phyloP scores from a whole-genome alignment of 2,329 filamentous ascomycete species.

The Xylogone sp. region DNA sequence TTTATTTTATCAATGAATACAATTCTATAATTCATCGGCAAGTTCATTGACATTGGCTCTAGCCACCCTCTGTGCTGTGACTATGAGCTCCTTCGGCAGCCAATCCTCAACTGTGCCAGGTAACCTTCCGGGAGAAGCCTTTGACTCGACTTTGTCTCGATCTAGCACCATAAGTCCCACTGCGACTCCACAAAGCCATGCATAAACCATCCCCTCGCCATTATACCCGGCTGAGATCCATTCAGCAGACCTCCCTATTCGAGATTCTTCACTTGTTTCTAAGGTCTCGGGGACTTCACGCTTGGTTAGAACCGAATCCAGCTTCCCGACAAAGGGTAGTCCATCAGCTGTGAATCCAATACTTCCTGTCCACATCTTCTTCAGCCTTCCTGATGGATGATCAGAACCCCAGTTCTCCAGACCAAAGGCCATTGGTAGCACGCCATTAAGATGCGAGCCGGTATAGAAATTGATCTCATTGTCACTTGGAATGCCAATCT shows the following conservation, averaged over 20 bases:
- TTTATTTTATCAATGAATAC: not conserved
- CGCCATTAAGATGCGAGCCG: constrained; percentile 36
- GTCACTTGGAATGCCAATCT: constrained; percentile 46
- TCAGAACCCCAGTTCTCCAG: constrained; percentile 31
- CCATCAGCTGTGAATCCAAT: constrained; percentile 44
- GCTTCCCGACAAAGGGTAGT: constrained; percentile 46
- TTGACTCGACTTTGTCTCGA: constrained; percentile 25
- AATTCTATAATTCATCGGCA: constrained; percentile 1
- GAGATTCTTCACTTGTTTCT: too few relatives aligned
- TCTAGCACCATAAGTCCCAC: constrained; percentile 43
- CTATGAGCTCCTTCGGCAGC: constrained; percentile 5
- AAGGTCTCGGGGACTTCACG: too few relatives aligned
- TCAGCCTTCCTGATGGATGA: constrained; percentile 23
- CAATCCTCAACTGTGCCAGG: constrained; percentile 5
- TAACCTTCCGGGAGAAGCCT: constrained; percentile 1
- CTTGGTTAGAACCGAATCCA: constrained; percentile 30
- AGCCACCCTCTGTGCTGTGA: constrained; percentile 1
- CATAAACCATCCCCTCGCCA: constrained; percentile 51
- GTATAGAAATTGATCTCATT: constrained; percentile 32
- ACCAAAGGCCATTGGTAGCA: constrained; percentile 39
- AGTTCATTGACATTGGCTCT: constrained; percentile 3
- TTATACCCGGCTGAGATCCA: constrained; percentile 50
- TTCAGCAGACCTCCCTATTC: constrained; percentile 24
- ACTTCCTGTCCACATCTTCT: constrained; percentile 46
- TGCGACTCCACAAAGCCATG: constrained; percentile 48